phyloP scores from a whole-genome alignment of 306 rosid species.

The Urtica urens region DNA sequence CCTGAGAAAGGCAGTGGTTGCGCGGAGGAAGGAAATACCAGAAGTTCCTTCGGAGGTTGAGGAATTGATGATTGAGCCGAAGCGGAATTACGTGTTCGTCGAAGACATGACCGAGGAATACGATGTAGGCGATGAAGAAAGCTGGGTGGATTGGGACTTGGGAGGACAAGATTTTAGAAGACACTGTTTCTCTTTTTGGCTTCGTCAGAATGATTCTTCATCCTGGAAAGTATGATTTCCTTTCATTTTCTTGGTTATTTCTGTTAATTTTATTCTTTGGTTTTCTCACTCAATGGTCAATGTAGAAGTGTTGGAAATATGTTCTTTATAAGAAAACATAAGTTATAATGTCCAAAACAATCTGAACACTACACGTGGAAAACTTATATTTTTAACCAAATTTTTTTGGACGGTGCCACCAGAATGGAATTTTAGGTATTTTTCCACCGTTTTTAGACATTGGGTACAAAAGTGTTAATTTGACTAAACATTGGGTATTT shows the following conservation, averaged over 20 bases:
- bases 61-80: constrained; percentile 14
- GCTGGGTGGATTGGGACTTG: constrained; percentile 79
- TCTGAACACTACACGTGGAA: no score
- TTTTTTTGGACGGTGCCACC: no score
- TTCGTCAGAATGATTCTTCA: constrained; percentile 84
- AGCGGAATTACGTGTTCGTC: constrained; percentile 9
- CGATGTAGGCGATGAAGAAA: constrained; percentile 25
- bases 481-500: no score
- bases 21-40: constrained; percentile 23
- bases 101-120: constrained; percentile 16
- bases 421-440: no score
- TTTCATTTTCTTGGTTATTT: background rate
- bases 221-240: constrained; percentile 48
- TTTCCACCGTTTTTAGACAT: no score
- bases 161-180: constrained; percentile 96
- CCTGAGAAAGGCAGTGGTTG: constrained; percentile 41
- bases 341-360: no score
- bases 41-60: constrained; percentile 29
- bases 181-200: constrained; percentile 83
- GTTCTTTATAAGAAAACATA: no score
- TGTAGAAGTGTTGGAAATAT: no score
- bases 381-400: no score
- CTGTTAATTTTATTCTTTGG: no score
- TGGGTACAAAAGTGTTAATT: no score
- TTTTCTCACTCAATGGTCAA: no score